Evolutionary conservation across 2,329 filamentous ascomycete species (phyloP).

Genomic region (Didymella sp.): DNA sequence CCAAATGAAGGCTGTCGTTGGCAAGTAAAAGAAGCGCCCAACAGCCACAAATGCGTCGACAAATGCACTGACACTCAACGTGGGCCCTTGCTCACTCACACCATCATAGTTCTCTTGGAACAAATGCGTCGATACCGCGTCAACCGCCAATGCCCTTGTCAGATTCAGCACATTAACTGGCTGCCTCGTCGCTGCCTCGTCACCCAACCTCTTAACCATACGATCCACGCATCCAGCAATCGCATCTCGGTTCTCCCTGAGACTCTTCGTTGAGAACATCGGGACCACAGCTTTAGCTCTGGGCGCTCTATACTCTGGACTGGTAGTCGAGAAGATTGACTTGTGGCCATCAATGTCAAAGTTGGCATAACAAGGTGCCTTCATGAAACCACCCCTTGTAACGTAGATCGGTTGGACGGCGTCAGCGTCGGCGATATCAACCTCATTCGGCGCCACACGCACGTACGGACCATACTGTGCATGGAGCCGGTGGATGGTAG

Average conservation of each 20-base stretch:
- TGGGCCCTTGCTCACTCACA: constrained; percentile 46
- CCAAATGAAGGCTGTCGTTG: constrained; percentile 51
- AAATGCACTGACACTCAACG: constrained; percentile 55
- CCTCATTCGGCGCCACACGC: constrained; percentile 37
- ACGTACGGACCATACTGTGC: constrained; percentile 32
- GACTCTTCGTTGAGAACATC: constrained; percentile 58
- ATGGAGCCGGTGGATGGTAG: constrained; percentile 31
- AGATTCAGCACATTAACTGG: constrained; percentile 60
- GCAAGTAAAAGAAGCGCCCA: constrained; percentile 62
- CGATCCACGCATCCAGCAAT: constrained; percentile 53
- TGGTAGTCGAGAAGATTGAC: constrained; percentile 61
- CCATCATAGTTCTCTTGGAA: constrained; percentile 61
- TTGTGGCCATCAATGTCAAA: constrained; percentile 64
- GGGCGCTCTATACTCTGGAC: constrained; percentile 50
- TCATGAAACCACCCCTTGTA: constrained; percentile 60
- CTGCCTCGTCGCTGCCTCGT: constrained; percentile 39
- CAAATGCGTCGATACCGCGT: constrained; percentile 62
- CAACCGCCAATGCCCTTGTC: constrained; percentile 59
- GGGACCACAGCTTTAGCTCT: constrained; percentile 60
- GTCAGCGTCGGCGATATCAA: constrained; percentile 39
- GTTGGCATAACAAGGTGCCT: constrained; percentile 61
- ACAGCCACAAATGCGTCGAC: constrained; percentile 64
- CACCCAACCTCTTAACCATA: constrained; percentile 52
- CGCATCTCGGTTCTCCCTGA: constrained; percentile 50
- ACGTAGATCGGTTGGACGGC: constrained; percentile 61